phyloP scores from a whole-genome alignment of 352 stramenopile genomes.

The Pythium aquatile region DNA sequence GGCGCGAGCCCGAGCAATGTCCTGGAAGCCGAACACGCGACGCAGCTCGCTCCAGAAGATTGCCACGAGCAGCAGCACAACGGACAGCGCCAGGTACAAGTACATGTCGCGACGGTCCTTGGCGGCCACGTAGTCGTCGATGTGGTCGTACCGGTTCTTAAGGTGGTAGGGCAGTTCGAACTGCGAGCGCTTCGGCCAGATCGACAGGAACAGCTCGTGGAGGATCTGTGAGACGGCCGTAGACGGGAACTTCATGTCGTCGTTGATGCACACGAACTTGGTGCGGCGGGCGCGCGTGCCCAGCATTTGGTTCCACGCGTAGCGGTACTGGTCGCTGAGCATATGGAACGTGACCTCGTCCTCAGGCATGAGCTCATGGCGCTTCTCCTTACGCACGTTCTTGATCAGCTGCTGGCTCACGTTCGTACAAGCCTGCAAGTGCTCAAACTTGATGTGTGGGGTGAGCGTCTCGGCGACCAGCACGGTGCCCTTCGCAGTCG shows the following conservation, averaged over 20 bases:
- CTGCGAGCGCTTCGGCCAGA: conserved; percentile 89
- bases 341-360: conserved; percentile 94
- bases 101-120: conserved; percentile 45
- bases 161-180: conserved; percentile 91
- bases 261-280: conserved; percentile 97
- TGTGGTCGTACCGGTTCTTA: conserved; percentile 84
- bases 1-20: conserved; percentile 58
- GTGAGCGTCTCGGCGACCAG: conserved; percentile 71
- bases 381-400: conserved; percentile 64
- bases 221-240: conserved; percentile 79
- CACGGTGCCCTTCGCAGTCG: conserved; percentile 54
- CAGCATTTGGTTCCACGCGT: conserved; percentile 91
- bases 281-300: conserved; percentile 86
- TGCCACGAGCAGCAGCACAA: conserved; percentile 43
- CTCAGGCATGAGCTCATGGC: conserved; percentile 69
- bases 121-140: conserved; percentile 71
- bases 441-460: conserved; percentile 66
- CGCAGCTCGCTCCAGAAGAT: conserved; percentile 58
- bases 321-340: conserved; percentile 90
- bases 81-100: conserved; percentile 25
- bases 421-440: conserved; percentile 50
- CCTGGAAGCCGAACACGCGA: conserved; percentile 64
- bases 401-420: conserved; percentile 54
- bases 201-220: conserved; percentile 90
- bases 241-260: conserved; percentile 93